Conservation (phyloP, 768 basidiomycete species). For the Pilatotrama ljubarskyi region DNA sequence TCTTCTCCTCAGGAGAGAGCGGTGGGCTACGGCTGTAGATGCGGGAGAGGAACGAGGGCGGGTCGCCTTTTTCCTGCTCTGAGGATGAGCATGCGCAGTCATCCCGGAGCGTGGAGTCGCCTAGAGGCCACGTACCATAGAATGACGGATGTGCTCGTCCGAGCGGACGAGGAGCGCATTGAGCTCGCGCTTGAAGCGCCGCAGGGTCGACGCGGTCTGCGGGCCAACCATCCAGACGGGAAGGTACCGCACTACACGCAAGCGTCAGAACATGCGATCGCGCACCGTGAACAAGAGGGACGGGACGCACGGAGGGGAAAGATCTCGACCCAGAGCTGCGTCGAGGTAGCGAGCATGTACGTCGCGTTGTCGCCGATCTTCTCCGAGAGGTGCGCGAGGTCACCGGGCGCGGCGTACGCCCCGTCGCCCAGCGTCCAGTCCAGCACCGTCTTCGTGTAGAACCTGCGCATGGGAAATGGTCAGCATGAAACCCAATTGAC, state of each 20-base stretch:
- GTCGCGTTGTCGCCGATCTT: not conserved
- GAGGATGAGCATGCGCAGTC: too few relatives aligned
- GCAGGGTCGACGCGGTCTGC: not conserved
- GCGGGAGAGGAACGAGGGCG: not conserved
- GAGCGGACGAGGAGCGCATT: not conserved
- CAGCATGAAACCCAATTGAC: too few relatives aligned
- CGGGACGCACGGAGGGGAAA: not conserved
- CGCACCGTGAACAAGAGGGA: not conserved
- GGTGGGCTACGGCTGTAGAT: not conserved
- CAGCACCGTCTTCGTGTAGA: not conserved
- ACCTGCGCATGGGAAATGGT: too few relatives aligned
- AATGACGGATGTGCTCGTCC: not conserved
- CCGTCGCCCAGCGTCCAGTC: not conserved
- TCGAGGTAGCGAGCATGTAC: not conserved
- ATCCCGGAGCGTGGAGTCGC: too few relatives aligned
- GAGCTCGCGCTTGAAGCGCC: not conserved
- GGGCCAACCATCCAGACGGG: not conserved
- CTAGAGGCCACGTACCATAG: not conserved
- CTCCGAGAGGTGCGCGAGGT: not conserved
- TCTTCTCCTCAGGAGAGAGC: not conserved
- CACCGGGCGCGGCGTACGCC: not conserved
- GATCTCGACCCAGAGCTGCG: not conserved
- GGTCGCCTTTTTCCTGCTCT: not conserved
- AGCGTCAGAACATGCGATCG: not conserved
- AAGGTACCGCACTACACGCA: not conserved